Evolutionary conservation across 78 protist species (phyloP).

Genomic region (Mantamonas sphyraenae): DNA sequence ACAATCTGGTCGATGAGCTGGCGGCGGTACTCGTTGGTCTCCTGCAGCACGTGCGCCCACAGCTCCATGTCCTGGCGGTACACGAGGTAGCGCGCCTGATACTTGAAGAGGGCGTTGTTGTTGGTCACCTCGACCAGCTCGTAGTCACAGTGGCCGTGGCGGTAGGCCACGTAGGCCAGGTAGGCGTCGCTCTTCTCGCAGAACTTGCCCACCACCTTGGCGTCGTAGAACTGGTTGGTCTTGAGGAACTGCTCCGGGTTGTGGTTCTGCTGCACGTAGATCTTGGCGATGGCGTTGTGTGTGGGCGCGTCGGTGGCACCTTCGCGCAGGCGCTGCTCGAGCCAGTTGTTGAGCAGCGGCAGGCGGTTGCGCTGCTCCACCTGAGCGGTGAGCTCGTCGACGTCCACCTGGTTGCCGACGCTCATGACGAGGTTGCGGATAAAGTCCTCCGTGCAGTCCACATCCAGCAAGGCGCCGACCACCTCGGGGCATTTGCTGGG

Average conservation of each 20-base stretch:
- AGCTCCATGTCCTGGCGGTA: conserved; percentile 89
- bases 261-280: conserved; percentile 87
- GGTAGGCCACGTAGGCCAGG: conserved; percentile 28
- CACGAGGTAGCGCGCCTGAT: conserved; percentile 94
- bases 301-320: conserved; percentile 81
- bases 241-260: conserved; percentile 88
- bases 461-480: conserved; percentile 94
- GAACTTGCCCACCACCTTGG: conserved; percentile 41
- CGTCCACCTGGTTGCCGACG: conserved; percentile 76
- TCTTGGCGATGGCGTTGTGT: conserved; percentile 98
- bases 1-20: conserved; percentile 85
- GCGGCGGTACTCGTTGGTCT: conserved; percentile 71
- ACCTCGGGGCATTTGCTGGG: conserved; percentile 87
- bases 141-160: conserved; percentile 84
- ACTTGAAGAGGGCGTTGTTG: conserved; percentile 88
- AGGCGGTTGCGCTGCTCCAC: conserved; percentile 95
- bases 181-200: conserved; percentile 96
- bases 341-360: conserved; percentile 88
- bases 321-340: conserved; percentile 82
- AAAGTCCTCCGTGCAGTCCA: conserved; percentile 87
- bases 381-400: conserved; percentile 86
- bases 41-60: conserved; percentile 90
- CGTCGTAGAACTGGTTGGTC: conserved; percentile 68
- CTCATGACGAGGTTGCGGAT: conserved; percentile 61
- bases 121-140: conserved; percentile 93